A percentile compares a stretch with the other conserved stretches of the same genome.
phyloP scores from a whole-genome alignment of 306 rosid species.

The Fragaria iinumae region DNA sequence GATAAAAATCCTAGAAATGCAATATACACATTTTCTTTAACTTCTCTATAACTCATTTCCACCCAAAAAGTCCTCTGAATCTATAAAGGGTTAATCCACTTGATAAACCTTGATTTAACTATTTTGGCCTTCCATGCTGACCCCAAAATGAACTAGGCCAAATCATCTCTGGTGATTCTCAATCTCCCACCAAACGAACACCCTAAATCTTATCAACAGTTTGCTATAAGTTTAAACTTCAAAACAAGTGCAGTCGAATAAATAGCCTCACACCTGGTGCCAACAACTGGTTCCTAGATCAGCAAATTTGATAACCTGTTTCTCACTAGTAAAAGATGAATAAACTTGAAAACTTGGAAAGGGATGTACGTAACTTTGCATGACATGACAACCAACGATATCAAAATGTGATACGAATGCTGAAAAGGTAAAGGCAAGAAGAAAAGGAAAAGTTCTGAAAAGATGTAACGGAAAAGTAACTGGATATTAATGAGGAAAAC shows the following conservation, averaged over 20 bases:
- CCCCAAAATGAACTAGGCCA: background rate
- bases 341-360: background rate
- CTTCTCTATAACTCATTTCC: background rate
- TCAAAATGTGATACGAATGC: background rate
- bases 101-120: background rate
- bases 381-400: background rate
- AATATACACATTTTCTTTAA: background rate
- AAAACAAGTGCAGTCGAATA: background rate
- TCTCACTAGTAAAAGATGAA: background rate
- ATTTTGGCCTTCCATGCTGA: background rate
- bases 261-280: background rate
- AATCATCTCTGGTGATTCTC: background rate
- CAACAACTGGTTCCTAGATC: background rate
- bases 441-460: background rate
- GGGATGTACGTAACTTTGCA: background rate
- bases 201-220: background rate
- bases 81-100: background rate
- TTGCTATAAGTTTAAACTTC: background rate
- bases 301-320: background rate
- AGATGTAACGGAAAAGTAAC: background rate
- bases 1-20: background rate
- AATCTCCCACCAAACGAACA: background rate
- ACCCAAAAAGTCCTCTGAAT: background rate
- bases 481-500: background rate
- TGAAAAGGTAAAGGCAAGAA: background rate